A percentile compares a stretch with the other conserved stretches of the same genome.
Evolutionary conservation across 768 basidiomycete genomes (phyloP).

Genomic region (Russula lepida): DNA sequence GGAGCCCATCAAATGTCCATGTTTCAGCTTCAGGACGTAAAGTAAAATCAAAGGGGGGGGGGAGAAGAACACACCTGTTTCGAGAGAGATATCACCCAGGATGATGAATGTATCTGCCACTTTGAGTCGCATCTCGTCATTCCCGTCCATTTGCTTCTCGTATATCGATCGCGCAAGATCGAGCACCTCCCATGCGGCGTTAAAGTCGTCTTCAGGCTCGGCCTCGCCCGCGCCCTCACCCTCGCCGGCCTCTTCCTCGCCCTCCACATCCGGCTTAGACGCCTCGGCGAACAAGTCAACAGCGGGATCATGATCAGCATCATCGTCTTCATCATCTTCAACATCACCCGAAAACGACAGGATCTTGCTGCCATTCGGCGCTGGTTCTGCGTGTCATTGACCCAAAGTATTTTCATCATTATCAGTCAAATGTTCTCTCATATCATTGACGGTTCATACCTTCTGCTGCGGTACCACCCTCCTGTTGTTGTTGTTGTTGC

Average conservation of each 20-base stretch:
- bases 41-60: not conserved
- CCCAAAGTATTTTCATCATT: not conserved
- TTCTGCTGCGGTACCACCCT: slow-evolving; percentile 36
- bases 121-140: slow-evolving; percentile 63
- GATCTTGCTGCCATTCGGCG: slow-evolving; percentile 43
- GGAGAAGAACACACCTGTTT: slow-evolving; percentile 63
- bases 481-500: slow-evolving; percentile 45
- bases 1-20: slow-evolving; percentile 5
- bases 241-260: slow-evolving; percentile 38
- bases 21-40: not conserved
- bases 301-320: slow-evolving; percentile 38
- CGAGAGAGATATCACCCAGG: slow-evolving; percentile 92
- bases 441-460: no score
- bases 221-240: slow-evolving; percentile 46
- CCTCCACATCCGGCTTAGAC: slow-evolving; percentile 38
- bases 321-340: slow-evolving; percentile 54
- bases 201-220: slow-evolving; percentile 95
- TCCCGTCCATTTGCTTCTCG: slow-evolving; percentile 52
- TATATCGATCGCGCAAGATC: slow-evolving; percentile 88
- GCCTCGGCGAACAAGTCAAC: slow-evolving; percentile 61
- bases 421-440: not conserved
- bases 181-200: slow-evolving; percentile 96
- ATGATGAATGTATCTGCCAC: slow-evolving; percentile 87
- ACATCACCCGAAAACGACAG: slow-evolving; percentile 78
- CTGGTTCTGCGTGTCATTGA: slow-evolving; percentile 22